phyloP scores from a whole-genome alignment of 495 filamentous ascomycete genomes.

The Mycothermus thermophilus region DNA sequence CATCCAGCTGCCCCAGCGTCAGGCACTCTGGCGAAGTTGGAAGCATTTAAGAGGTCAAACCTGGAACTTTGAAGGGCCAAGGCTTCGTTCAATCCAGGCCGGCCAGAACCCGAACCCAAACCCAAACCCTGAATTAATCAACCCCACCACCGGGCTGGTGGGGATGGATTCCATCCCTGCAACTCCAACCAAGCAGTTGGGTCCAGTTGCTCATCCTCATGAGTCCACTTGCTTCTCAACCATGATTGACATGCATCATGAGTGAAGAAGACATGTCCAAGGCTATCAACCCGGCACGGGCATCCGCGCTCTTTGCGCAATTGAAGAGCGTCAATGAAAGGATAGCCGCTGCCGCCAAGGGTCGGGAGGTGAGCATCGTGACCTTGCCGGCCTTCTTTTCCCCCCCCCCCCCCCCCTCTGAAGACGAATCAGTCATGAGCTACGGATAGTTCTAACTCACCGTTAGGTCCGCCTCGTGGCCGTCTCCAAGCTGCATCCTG shows the following conservation, averaged over 20 bases:
- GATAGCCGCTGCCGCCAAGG: conserved; percentile 31
- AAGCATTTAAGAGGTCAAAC: too few relatives aligned
- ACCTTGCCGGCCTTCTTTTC: neutral
- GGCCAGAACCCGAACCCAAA: too few relatives aligned
- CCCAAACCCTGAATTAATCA: too few relatives aligned
- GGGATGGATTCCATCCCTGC: too few relatives aligned
- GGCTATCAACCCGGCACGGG: conserved; percentile 39
- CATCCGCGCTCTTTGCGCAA: conserved; percentile 32
- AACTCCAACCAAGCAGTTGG: too few relatives aligned
- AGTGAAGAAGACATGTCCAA: conserved; percentile 36
- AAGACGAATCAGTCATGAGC: neutral
- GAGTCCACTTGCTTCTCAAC: too few relatives aligned
- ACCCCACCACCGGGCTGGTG: too few relatives aligned
- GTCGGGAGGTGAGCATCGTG: conserved; percentile 27
- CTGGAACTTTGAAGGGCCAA: too few relatives aligned
- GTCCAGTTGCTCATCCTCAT: too few relatives aligned
- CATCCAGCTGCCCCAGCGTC: too few relatives aligned
- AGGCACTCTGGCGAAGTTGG: too few relatives aligned
- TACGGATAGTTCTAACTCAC: neutral
- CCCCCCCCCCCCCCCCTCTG: neutral
- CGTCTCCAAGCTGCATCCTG: conserved; percentile 89
- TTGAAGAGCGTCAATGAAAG: conserved; percentile 33
- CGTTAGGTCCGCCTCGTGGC: conserved; percentile 68
- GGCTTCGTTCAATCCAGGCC: too few relatives aligned
- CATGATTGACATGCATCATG: conserved; percentile 20